Percentiles rank a stretch among this genome's conserved stretches.
Conservation (phyloP, 495 filamentous ascomycete genomes). For the Penicillium herquei region DNA sequence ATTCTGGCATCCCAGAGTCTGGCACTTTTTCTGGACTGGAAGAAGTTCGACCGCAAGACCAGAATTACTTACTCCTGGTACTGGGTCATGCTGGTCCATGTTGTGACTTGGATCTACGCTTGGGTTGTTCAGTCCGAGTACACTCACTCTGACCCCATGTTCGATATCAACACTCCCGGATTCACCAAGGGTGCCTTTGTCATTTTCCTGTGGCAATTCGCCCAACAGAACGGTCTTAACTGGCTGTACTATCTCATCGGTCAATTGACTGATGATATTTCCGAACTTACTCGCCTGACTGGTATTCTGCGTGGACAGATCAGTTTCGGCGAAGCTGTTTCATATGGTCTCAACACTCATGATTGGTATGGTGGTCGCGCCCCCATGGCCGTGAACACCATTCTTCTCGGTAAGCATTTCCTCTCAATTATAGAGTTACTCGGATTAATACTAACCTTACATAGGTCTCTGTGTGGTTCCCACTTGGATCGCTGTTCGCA, state of each 20-base stretch:
- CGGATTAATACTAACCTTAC: neutral
- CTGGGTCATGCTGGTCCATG: conserved; percentile 39
- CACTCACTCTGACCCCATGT: conserved; percentile 36
- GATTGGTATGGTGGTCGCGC: conserved; percentile 48
- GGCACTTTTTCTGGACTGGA: conserved; percentile 15
- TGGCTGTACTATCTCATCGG: conserved; percentile 59
- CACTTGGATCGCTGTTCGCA: conserved; percentile 26
- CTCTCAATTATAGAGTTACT: neutral
- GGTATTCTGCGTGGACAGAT: conserved; percentile 60
- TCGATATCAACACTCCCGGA: conserved; percentile 43
- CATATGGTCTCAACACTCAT: conserved; percentile 52
- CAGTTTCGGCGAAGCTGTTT: conserved; percentile 59
- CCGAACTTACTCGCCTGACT: conserved; percentile 55
- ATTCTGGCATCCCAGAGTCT: conserved; percentile 41
- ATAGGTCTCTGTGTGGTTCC: conserved; percentile 26
- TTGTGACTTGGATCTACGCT: conserved; percentile 44
- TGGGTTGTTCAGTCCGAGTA: conserved; percentile 50
- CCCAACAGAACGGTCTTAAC: conserved; percentile 45
- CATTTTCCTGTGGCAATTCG: conserved; percentile 44
- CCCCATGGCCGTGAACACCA: conserved; percentile 48
- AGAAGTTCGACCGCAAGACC: conserved; percentile 20
- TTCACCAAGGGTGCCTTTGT: conserved; percentile 47
- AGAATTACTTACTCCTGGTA: conserved; percentile 41
- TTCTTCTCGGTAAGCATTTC: conserved; percentile 41
- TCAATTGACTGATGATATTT: conserved; percentile 52